Evolutionary conservation across 73 alveolate genomes (phyloP), one percentile per base, ranked within the genome.

Genomic region (Symbiodinium pilosum): DNA sequence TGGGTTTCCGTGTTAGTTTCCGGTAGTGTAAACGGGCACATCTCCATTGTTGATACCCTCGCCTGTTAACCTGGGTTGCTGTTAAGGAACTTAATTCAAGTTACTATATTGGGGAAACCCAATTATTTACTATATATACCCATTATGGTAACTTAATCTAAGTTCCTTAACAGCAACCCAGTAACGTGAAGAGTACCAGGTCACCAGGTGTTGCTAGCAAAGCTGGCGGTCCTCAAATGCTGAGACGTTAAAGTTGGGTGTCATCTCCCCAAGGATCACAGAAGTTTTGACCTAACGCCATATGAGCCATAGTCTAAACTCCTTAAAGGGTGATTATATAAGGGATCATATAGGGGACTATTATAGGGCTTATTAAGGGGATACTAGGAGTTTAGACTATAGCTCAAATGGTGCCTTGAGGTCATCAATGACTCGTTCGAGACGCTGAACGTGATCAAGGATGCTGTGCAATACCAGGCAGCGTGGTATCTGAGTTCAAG

Each of bases 391-490:
- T 54, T 32, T 64, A 34, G 81, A 64, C 81, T 38, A 28, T 28
- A 30, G 21, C 2, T 38, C 81, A 28, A 28, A 0, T 32, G 30
- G 81, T 64, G 81, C 81, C 81, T 64, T 64, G 38, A 64, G 81
- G 81, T 69, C 52, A 91, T 91, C 87, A 91, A 91, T 30, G 96
- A 68, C 77, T 91, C 96, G 24, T 91, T 91, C 52, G 21, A 91
- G 88, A 91, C 96, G 18, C 39, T 91, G 77, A 42, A 68, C 43
- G 54, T 91, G 88, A 91, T 91, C 96, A 68, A 68, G 54, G 87
- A 41, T 11, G 77, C 96, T 24, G 96, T 91, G 81, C 39, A 47
- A 4, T 42, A 69, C 56, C 96, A 91, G 96, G 95, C 88, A 8
- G 56, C 40, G 56, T 40, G 56, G 28, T 81, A 11, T 28, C 51